Conservation (phyloP, 805 yeast species). For the Wilhelminamyces savonicus region DNA sequence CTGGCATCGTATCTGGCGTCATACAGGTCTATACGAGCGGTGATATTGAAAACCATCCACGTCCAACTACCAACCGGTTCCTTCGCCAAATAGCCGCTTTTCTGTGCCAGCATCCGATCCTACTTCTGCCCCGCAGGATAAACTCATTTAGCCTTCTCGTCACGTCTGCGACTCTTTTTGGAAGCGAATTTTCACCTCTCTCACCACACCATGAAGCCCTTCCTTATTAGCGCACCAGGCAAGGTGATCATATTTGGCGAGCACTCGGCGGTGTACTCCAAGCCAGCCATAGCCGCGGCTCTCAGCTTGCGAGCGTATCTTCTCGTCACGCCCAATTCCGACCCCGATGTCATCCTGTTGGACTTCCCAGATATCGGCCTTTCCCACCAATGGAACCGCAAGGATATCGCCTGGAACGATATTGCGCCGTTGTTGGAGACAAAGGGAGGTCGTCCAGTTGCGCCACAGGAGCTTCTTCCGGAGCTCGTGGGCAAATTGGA, state of each 20-base stretch:
- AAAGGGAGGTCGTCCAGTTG: constrained; percentile 17
- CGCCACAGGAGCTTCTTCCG: constrained; percentile 53
- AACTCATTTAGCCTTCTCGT: too few relatives aligned
- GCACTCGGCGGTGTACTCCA: constrained; percentile 90
- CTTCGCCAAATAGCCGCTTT: too few relatives aligned
- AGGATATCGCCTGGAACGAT: constrained; percentile 57
- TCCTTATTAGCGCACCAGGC: constrained; percentile 90
- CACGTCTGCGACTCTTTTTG: too few relatives aligned
- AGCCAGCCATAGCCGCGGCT: constrained; percentile 96
- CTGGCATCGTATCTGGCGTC: too few relatives aligned
- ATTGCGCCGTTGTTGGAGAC: constrained; percentile 11
- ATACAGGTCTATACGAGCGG: too few relatives aligned
- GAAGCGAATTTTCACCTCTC: too few relatives aligned
- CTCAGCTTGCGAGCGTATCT: constrained; percentile 79
- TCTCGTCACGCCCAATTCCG: constrained; percentile 46
- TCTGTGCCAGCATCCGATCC: too few relatives aligned
- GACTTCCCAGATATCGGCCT: constrained; percentile 83
- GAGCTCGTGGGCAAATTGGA: constrained; percentile 48
- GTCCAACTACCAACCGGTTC: too few relatives aligned
- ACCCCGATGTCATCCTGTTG: constrained; percentile 41
- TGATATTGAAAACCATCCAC: too few relatives aligned
- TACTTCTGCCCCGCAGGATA: too few relatives aligned
- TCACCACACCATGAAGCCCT: too few relatives aligned
- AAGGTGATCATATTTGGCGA: constrained; percentile 95
- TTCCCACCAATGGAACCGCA: constrained; percentile 53